phyloP scores from a whole-genome alignment of 176 grass and related monocot species.

The Oryza meridionalis region DNA sequence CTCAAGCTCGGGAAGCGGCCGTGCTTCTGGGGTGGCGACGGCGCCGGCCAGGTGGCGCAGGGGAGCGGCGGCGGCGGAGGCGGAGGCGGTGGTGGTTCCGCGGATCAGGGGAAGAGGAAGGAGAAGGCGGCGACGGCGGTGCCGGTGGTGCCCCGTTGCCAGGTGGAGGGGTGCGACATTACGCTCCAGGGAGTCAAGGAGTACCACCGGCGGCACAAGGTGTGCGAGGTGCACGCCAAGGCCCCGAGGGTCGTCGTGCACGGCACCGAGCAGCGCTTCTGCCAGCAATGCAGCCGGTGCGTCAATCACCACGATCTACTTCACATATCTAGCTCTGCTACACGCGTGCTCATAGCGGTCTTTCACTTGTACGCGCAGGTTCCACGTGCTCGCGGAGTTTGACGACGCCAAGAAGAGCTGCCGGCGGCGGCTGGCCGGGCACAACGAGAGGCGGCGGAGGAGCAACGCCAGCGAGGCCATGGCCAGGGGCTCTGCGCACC shows the following conservation, averaged over 20 bases:
- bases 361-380: conserved; percentile 37
- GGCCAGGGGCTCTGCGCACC: conserved; percentile 48
- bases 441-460: conserved; percentile 90
- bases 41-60: conserved; percentile 2
- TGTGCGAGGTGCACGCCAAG: conserved; percentile 85
- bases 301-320: not conserved
- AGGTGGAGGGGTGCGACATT: conserved; percentile 74
- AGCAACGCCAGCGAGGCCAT: conserved; percentile 71
- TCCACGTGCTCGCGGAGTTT: conserved; percentile 85
- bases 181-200: conserved; percentile 58
- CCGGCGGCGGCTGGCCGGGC: conserved; percentile 71
- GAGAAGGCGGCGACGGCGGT: conserved; percentile 35
- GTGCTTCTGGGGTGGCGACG: conserved; percentile 26
- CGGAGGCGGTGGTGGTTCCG: not conserved
- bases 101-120: conserved; percentile 45
- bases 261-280: conserved; percentile 83
- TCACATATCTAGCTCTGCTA: too few relatives aligned
- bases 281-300: conserved; percentile 95
- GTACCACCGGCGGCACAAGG: conserved; percentile 88
- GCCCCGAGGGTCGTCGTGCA: conserved; percentile 68
- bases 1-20: conserved; percentile 75
- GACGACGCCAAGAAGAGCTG: conserved; percentile 89
- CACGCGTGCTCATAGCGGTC: not conserved
- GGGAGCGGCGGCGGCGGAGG: not conserved
- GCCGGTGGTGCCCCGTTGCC: conserved; percentile 52